Evolutionary conservation across 202 grass and related monocot genomes (phyloP).

Genomic region (Tripidium arundinaceum): DNA sequence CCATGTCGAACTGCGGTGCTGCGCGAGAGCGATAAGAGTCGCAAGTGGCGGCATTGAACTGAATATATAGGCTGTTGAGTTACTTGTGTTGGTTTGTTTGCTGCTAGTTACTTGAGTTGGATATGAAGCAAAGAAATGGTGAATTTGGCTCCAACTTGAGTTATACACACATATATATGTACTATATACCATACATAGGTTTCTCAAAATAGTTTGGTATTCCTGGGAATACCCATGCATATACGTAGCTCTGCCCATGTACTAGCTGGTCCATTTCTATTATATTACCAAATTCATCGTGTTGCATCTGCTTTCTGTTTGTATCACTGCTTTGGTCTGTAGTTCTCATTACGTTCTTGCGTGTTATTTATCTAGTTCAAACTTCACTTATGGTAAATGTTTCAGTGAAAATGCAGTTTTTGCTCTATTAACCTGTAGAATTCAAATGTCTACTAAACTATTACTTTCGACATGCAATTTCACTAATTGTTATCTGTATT

Average conservation of each 20-base stretch:
- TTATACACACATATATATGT: not conserved
- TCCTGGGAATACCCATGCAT: not conserved
- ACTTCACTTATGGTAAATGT: not conserved
- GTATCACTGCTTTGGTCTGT: not conserved
- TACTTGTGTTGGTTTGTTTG: not conserved
- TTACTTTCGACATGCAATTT: not conserved
- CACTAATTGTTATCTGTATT: not conserved
- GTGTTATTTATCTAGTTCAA: constrained; percentile 12
- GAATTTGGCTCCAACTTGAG: not conserved
- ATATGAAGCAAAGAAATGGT: not conserved
- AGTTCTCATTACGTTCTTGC: not conserved
- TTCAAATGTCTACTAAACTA: constrained; percentile 7
- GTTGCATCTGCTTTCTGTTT: constrained; percentile 7
- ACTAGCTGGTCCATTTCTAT: constrained; percentile 3
- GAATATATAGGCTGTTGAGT: not conserved
- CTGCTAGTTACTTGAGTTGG: not conserved
- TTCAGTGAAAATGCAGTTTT: not conserved
- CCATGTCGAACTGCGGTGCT: not conserved
- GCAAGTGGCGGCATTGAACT: not conserved
- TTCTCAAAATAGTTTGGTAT: not conserved
- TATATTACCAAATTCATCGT: constrained; percentile 8
- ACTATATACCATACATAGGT: not conserved
- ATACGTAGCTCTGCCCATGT: not conserved
- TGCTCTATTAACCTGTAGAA: not conserved
- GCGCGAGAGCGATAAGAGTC: not conserved